phyloP scores from a whole-genome alignment of 192 early-diverging fungal species.

The Spizellomyces punctatus region DNA sequence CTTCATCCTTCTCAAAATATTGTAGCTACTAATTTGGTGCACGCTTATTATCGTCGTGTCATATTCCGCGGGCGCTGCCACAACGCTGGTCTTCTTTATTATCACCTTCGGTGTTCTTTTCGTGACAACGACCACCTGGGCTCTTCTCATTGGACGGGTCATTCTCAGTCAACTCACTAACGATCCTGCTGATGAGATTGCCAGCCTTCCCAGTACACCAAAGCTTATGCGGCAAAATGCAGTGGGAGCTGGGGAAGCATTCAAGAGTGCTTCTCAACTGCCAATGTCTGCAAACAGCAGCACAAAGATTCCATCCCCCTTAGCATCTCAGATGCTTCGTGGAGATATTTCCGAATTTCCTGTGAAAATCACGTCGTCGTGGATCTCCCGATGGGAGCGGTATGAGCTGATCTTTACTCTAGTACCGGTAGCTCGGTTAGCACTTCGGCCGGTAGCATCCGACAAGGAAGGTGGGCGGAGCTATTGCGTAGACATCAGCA shows the following conservation, averaged over 20 bases:
- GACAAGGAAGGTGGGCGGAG: neutral
- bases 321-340: too few relatives aligned
- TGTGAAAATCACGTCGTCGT: neutral
- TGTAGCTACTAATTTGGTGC: constrained; percentile 26
- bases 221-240: neutral
- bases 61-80: constrained; percentile 2
- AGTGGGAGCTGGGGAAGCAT: too few relatives aligned
- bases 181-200: neutral
- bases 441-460: constrained; percentile 3
- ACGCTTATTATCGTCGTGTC: constrained; percentile 21
- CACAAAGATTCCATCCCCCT: too few relatives aligned
- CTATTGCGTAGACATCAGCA: neutral
- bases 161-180: neutral
- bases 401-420: constrained; percentile 8
- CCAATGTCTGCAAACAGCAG: too few relatives aligned
- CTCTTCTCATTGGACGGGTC: constrained; percentile 13
- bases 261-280: too few relatives aligned
- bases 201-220: neutral
- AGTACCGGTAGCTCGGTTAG: constrained; percentile 10
- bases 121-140: constrained; percentile 23
- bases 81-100: constrained; percentile 2
- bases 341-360: too few relatives aligned
- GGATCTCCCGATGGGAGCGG: constrained; percentile 17
- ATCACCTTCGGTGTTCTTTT: constrained; percentile 18
- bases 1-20: neutral